These are phyloP conservation scores for Plectosphaerella cucumerina DNA, from an alignment of 2,329 filamentous ascomycete genomes.

Conservation along the genomic window DNA sequence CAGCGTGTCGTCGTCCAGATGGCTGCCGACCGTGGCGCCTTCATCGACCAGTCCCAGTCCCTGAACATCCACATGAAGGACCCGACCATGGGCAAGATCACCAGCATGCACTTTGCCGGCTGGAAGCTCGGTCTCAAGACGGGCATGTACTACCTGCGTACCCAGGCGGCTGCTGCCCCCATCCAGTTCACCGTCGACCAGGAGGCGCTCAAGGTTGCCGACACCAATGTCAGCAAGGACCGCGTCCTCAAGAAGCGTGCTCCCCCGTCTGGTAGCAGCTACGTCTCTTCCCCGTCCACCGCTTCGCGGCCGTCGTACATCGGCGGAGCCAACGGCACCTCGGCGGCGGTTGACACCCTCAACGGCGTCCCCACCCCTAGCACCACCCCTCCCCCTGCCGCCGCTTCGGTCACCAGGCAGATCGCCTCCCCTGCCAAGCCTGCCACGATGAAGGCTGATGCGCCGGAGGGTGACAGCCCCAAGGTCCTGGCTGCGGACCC, in stretches of 20 bases:
- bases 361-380: slow-evolving; percentile 68
- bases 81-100: slow-evolving; percentile 99
- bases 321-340: slow-evolving; percentile 48
- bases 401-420: slow-evolving; percentile 36
- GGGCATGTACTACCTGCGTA: slow-evolving; percentile 99
- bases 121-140: slow-evolving; percentile 99
- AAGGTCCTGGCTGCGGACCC: slow-evolving; percentile 74
- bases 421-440: slow-evolving; percentile 52
- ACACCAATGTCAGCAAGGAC: slow-evolving; percentile 70
- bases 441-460: slow-evolving; percentile 71
- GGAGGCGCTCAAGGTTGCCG: slow-evolving; percentile 82
- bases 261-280: slow-evolving; percentile 51
- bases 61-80: slow-evolving; percentile 99
- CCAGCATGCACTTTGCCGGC: slow-evolving; percentile 97
- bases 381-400: slow-evolving; percentile 56
- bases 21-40: slow-evolving; percentile 96
- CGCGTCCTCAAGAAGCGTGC: slow-evolving; percentile 66
- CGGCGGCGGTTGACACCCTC: slow-evolving; percentile 31
- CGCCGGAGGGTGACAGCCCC: slow-evolving; percentile 73
- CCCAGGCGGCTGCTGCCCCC: slow-evolving; percentile 91
- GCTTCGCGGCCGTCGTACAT: slow-evolving; percentile 66
- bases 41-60: slow-evolving; percentile 98
- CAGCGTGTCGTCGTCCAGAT: slow-evolving; percentile 95
- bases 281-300: slow-evolving; percentile 54
- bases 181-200: slow-evolving; percentile 99